Percentiles rank a stretch among this genome's conserved stretches.
Conservation (phyloP, 192 early-diverging fungal genomes). For the Backusella tarrabulga region DNA sequence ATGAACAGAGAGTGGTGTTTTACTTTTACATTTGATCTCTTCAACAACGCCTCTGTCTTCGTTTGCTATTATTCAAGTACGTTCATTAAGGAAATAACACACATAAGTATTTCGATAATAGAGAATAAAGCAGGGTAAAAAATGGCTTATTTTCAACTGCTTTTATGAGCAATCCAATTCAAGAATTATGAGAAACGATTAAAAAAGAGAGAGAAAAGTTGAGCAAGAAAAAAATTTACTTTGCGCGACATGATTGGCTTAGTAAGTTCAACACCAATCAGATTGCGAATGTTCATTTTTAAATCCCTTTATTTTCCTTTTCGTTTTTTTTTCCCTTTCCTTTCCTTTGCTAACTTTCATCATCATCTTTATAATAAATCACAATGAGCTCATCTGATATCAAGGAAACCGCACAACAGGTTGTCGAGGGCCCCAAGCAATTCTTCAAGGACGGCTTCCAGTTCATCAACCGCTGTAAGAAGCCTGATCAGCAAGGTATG, state of each 20-base stretch:
- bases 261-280: slow-evolving; percentile 1
- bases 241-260: slow-evolving; percentile 7
- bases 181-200: too few relatives aligned
- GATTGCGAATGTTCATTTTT: slow-evolving; percentile 1
- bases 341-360: background rate
- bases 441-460: slow-evolving; percentile 91
- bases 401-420: slow-evolving; percentile 52
- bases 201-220: background rate
- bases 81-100: too few relatives aligned
- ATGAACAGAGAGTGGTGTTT: too few relatives aligned
- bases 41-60: too few relatives aligned
- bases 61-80: too few relatives aligned
- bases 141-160: too few relatives aligned
- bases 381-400: slow-evolving; percentile 31
- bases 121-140: too few relatives aligned
- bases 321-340: background rate
- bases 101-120: too few relatives aligned
- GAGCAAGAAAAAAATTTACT: background rate
- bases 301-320: background rate
- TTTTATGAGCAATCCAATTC: too few relatives aligned
- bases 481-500: slow-evolving; percentile 90
- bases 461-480: slow-evolving; percentile 95
- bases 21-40: too few relatives aligned
- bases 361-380: slow-evolving; percentile 7
- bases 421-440: slow-evolving; percentile 86